phyloP scores from a whole-genome alignment of 1,284 basidiomycete species.

The Testicularia cyperi region DNA sequence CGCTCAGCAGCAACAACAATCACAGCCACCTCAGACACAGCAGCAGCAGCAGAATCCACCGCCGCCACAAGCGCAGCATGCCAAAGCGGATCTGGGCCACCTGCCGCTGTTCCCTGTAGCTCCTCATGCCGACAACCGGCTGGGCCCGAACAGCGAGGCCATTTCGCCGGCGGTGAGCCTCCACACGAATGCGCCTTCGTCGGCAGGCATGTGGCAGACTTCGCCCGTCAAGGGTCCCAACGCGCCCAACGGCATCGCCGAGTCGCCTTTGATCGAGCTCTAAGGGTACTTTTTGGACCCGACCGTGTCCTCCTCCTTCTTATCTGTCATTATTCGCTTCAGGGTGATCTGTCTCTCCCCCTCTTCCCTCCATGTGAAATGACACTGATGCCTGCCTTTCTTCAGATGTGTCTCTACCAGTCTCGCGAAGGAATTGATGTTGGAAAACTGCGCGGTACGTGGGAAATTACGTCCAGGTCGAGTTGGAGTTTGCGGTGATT shows the following conservation, averaged over 20 bases:
- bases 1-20: constrained; percentile 1
- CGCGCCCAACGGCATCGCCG: constrained; percentile 4
- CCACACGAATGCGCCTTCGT: constrained; percentile 30
- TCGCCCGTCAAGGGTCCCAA: constrained; percentile 17
- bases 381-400: too few species aligned
- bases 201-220: constrained; percentile 41
- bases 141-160: constrained; percentile 11
- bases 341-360: too few species aligned
- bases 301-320: too few species aligned
- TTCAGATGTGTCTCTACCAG: too few species aligned
- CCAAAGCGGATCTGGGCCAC: constrained; percentile 18
- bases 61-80: constrained; percentile 1
- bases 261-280: constrained; percentile 41
- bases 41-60: constrained; percentile 1
- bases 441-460: too few species aligned
- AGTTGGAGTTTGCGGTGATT: too few species aligned
- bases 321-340: too few species aligned
- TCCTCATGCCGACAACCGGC: constrained; percentile 36
- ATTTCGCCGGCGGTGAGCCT: constrained; percentile 15
- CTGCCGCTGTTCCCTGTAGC: constrained; percentile 36
- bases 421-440: too few species aligned
- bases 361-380: too few species aligned
- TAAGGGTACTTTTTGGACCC: too few species aligned
- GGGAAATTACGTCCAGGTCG: too few species aligned
- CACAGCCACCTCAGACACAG: not conserved